Base-by-base conservation (phyloP, 1,284 basidiomycete genomes). In the Moniliella sp. region DNA sequence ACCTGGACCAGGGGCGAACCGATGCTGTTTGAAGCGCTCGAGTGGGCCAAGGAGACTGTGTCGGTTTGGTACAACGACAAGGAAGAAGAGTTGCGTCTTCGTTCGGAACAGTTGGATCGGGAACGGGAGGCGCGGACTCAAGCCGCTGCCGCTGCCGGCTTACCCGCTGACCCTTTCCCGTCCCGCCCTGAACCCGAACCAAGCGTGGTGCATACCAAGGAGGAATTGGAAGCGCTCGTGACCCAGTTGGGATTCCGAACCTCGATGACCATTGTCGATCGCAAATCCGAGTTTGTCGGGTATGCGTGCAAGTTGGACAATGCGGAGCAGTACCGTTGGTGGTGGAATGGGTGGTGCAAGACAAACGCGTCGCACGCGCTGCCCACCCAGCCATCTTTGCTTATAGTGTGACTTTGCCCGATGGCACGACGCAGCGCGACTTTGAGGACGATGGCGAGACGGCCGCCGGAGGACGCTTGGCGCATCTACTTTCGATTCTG, bases 201-300 rank as follows among this genome's bases (percentile, higher is more conserved):
- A 30, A 18, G 9, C 13, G 5, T 9, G 11, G 8, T 17, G 28
- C n/a, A n/a, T n/a, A 30, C 16, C 28, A 18, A 23, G 7, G 8
- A 23, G n/a, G 13, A 15, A n/a, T 11, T 8, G 13, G 28, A 16
- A 29, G 28, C 11, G 15, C 15, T 13, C 12, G 7, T n/a, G 12
- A 32, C 39, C 16, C 25, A 30, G 15, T 32, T 38, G 2, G 25
- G 21, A 4, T 27, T 59, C 21, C 39, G 46, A n/a, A 37, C 35
- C 18, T 42, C 55, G 15, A 41, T 48, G 10, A 25, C 50, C 3
- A 47, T 62, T 30, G 28, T 40, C 12, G 61, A 61, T 29, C 45
- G 61, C 34, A 62, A 62, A 33, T 49, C 45, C 27, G 45, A 50
- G 25, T 62, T 62, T 34, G 38, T 62, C 25, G 61, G 60, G 0